These are phyloP conservation scores for Candida tropicalis DNA, from an alignment of 1,139 yeast genomes.

Conservation along the genomic window DNA sequence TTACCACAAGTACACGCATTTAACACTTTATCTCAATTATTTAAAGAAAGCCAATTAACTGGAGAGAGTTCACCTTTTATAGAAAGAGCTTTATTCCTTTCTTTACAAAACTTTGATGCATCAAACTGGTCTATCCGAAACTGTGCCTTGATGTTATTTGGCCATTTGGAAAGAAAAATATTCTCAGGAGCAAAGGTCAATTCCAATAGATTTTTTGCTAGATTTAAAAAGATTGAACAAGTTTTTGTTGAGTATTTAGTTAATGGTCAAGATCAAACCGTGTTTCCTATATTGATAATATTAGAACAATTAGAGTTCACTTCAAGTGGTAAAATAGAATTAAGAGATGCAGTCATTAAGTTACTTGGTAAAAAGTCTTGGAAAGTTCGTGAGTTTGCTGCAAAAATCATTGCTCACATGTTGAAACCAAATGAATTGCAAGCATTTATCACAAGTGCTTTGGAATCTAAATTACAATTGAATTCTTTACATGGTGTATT, in stretches of 20 bases:
- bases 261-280: constrained; percentile 45
- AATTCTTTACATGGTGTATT: constrained; percentile 15
- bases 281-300: constrained; percentile 76
- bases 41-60: constrained; percentile 67
- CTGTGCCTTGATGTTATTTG: constrained; percentile 91
- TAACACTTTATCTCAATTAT: constrained; percentile 76
- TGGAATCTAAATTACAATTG: constrained; percentile 14
- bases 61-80: constrained; percentile 53
- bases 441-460: constrained; percentile 27
- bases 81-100: constrained; percentile 58
- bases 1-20: constrained; percentile 93
- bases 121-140: constrained; percentile 84
- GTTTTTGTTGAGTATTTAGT: constrained; percentile 12
- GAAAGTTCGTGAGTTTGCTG: constrained; percentile 88
- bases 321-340: constrained; percentile 22
- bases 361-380: constrained; percentile 52
- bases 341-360: constrained; percentile 1
- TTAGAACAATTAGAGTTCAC: constrained; percentile 68
- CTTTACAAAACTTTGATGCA: constrained; percentile 65
- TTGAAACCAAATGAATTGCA: constrained; percentile 10
- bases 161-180: constrained; percentile 75
- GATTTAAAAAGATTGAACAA: constrained; percentile 35
- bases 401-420: constrained; percentile 64
- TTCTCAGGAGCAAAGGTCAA: constrained; percentile 59
- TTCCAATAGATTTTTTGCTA: constrained; percentile 61